Percentiles rank a stretch among this genome's conserved stretches.
These are phyloP conservation scores for Novakomyces olei DNA, from an alignment of 805 yeast genomes.

Conservation along the genomic window DNA sequence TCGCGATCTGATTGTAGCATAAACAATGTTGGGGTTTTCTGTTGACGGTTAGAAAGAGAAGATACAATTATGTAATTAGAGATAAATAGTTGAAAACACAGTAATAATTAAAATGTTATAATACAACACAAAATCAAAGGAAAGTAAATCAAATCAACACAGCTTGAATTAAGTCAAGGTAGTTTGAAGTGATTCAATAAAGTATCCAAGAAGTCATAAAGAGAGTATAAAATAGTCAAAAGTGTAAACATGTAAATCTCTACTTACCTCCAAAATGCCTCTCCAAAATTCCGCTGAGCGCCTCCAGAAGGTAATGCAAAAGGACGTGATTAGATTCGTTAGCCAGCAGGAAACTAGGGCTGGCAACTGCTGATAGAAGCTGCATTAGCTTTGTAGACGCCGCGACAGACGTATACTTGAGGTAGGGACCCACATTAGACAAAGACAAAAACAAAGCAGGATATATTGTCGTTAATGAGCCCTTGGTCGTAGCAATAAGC, in stretches of 20 bases:
- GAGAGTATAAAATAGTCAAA: conserved; percentile 11
- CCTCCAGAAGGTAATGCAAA: conserved; percentile 9
- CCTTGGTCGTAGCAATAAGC: conserved; percentile 7
- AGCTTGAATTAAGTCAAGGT: not conserved
- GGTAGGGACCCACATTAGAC: conserved; percentile 15
- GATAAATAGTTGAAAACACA: not conserved
- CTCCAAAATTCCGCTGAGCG: conserved; percentile 10
- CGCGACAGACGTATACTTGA: conserved; percentile 12
- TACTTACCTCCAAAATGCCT: conserved; percentile 12
- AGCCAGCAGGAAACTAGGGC: conserved; percentile 11
- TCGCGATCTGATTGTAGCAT: conserved; percentile 12
- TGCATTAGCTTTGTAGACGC: conserved; percentile 14
- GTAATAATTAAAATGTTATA: not conserved
- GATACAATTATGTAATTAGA: no score
- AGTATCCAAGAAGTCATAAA: conserved; percentile 2
- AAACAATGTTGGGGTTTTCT: conserved; percentile 12
- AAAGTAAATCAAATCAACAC: not conserved
- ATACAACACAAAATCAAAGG: not conserved
- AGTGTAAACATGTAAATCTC: conserved; percentile 11
- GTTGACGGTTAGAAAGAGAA: no score
- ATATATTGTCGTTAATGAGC: conserved; percentile 10
- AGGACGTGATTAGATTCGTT: conserved; percentile 10
- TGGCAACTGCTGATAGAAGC: conserved; percentile 10
- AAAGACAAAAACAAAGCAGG: conserved; percentile 14
- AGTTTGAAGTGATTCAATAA: not conserved